Conservation (phyloP, 2,329 filamentous ascomycete genomes). For the Fusarium tanahbumbuense region DNA sequence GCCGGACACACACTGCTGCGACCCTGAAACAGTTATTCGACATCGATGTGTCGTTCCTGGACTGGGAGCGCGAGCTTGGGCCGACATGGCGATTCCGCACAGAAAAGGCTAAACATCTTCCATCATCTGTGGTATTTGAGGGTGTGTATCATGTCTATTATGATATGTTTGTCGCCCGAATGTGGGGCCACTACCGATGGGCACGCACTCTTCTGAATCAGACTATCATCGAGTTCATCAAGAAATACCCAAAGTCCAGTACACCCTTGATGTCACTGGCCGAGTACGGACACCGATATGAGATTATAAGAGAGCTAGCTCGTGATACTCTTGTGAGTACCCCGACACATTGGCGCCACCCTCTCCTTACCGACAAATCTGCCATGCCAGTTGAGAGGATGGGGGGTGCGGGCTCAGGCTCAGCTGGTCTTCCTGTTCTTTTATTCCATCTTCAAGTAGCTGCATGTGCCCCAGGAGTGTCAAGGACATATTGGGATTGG, state of each 20-base stretch:
- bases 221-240: conserved; percentile 57
- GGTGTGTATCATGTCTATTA: conserved; percentile 66
- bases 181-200: conserved; percentile 71
- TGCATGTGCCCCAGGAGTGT: conserved; percentile 60
- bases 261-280: conserved; percentile 47
- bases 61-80: conserved; percentile 53
- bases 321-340: conserved; percentile 60
- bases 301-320: conserved; percentile 54
- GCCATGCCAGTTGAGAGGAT: conserved; percentile 51
- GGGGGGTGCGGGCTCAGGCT: conserved; percentile 58
- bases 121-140: conserved; percentile 60
- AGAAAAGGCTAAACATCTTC: conserved; percentile 49
- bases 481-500: conserved; percentile 58
- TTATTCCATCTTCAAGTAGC: conserved; percentile 62
- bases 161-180: conserved; percentile 64
- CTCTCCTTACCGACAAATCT: conserved; percentile 55
- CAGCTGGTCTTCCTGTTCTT: conserved; percentile 60
- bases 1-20: conserved; percentile 48
- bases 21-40: conserved; percentile 55
- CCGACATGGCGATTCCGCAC: conserved; percentile 54
- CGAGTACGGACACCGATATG: conserved; percentile 49
- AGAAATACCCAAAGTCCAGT: conserved; percentile 55
- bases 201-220: conserved; percentile 65
- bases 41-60: conserved; percentile 55
- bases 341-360: conserved; percentile 65